Evolutionary conservation across 306 rosid genomes (phyloP), one percentile per base, ranked within the genome.

Genomic region (Medicago arabica): DNA sequence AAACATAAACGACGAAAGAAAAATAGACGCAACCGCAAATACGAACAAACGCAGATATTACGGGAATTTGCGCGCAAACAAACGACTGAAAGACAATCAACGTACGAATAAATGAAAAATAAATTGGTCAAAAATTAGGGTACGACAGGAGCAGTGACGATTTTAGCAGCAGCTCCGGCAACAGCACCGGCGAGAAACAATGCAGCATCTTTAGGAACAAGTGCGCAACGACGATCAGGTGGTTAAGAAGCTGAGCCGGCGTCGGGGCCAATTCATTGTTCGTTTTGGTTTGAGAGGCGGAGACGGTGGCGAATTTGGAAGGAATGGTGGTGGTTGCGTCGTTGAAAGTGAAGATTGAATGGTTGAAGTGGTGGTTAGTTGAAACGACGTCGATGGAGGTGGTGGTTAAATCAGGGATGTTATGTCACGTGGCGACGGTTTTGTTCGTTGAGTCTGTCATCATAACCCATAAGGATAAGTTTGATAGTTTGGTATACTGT

Each of bases 91-190:
- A n/a, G n/a, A n/a, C n/a, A n/a, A n/a, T n/a, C n/a, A n/a, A n/a
- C n/a, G n/a, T n/a, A n/a, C n/a, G n/a, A n/a, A n/a, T n/a, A n/a
- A n/a, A n/a, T n/a, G n/a, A n/a, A n/a, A n/a, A n/a, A n/a, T n/a
- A n/a, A n/a, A n/a, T n/a, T n/a, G n/a, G n/a, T n/a, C n/a, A n/a
- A n/a, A n/a, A n/a, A n/a, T n/a, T n/a, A n/a, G n/a, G n/a, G n/a
- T n/a, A n/a, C n/a, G n/a, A n/a, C n/a, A n/a, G 98, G 98, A 44
- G 98, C 95, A 7, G 97, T 94, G 49, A 89, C 80, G 36, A 87
- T 81, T 81, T 92, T 92, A 1, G 98, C 89, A 2, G 89, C 89
- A 3, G 98, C 98, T 9, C 98, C 97, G n/a, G 97, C 92, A 15
- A 90, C 13, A 54, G 98, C 96, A 5, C 93, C 98, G 71, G 93